These are phyloP conservation scores for Vigna trinervia DNA, from an alignment of 306 rosid species.

Conservation along the genomic window DNA sequence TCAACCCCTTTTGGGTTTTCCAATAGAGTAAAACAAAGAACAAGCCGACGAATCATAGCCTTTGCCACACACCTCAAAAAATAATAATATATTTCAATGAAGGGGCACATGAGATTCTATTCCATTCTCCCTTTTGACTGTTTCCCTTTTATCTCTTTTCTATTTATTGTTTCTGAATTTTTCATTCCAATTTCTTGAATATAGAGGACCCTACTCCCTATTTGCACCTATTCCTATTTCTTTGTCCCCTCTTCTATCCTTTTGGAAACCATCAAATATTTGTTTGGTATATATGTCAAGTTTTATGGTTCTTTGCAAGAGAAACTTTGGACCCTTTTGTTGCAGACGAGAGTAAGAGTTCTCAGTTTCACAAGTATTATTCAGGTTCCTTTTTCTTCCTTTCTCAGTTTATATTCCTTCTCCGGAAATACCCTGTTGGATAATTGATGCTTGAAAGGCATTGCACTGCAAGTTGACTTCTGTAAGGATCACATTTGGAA, in stretches of 20 bases:
- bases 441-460: constrained; percentile 29
- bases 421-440: constrained; percentile 24
- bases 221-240: constrained; percentile 57
- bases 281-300: constrained; percentile 40
- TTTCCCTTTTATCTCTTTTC: constrained; percentile 47
- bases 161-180: constrained; percentile 21
- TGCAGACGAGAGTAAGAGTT: constrained; percentile 39
- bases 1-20: constrained; percentile 22
- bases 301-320: constrained; percentile 39
- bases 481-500: constrained; percentile 51
- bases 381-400: constrained; percentile 49
- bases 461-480: constrained; percentile 60
- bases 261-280: constrained; percentile 42
- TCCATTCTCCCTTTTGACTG: constrained; percentile 56
- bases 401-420: constrained; percentile 40
- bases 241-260: constrained; percentile 43
- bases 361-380: constrained; percentile 51
- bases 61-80: constrained; percentile 43
- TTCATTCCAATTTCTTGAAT: constrained; percentile 42
- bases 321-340: constrained; percentile 40
- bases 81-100: constrained; percentile 39
- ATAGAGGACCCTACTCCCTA: constrained; percentile 42
- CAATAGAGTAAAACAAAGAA: constrained; percentile 49
- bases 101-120: constrained; percentile 57
- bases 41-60: constrained; percentile 53